Percentiles rank a stretch among this genome's conserved stretches.
Evolutionary conservation across 73 alveolate genomes (phyloP).

Genomic region (Symbiodinium pilosum): DNA sequence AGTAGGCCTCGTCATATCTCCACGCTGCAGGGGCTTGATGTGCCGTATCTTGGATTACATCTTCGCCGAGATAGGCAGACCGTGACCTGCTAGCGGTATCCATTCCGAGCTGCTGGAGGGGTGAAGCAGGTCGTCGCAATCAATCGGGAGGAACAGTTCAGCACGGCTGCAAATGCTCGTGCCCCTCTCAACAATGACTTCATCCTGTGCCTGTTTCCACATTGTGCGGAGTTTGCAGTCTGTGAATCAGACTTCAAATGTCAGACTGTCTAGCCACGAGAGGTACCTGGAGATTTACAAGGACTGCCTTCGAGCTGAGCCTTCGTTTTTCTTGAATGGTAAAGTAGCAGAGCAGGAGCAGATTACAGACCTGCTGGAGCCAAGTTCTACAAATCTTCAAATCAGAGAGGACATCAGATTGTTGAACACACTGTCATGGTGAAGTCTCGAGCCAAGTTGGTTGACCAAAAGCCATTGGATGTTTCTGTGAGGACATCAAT

Average conservation of each 20-base stretch:
- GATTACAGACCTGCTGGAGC: conserved; percentile 97
- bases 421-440: no score
- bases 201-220: neutral
- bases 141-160: conserved; percentile 41
- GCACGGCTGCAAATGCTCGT: conserved; percentile 85
- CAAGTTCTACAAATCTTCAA: conserved; percentile 96
- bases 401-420: conserved; percentile 96
- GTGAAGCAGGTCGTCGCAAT: conserved; percentile 33
- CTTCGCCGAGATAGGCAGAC: conserved; percentile 29
- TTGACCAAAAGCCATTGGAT: no score
- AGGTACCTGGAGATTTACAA: conserved; percentile 89
- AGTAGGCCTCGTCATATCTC: no score
- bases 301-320: neutral
- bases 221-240: no score
- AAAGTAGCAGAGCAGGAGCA: conserved; percentile 95
- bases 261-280: no score
- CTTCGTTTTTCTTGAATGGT: neutral
- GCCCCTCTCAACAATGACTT: neutral
- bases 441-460: neutral
- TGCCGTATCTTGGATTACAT: conserved; percentile 75
- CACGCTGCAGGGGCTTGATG: conserved; percentile 73
- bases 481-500: conserved; percentile 95
- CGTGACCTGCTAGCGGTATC: no score
- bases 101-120: no score
- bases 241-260: no score